Base-by-base conservation (phyloP, 2,329 filamentous ascomycete genomes). In the Cladosporium sp. region DNA sequence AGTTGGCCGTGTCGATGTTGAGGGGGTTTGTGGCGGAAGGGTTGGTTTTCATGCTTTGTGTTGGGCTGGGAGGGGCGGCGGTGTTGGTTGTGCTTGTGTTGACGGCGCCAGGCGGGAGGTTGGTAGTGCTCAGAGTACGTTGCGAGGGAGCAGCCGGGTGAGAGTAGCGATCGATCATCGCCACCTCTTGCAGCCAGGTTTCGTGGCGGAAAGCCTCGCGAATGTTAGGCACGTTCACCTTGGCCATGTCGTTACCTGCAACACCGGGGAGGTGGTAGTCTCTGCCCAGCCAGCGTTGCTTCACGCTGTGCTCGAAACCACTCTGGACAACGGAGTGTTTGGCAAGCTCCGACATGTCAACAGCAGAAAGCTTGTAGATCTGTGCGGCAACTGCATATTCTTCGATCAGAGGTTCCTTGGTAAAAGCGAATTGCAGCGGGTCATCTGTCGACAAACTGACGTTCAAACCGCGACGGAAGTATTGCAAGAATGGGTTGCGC, bases 331-430 rank as follows among this genome's bases (percentile, higher is more conserved):
- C 93, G 8, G 89, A 96, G 67, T 97, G 92, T 71, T 96, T 96
- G 19, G 93, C 93, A 51, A 99, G 72, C 71, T 99, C 93, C 66
- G 93, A 97, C 93, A 99, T 99, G 64, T 99, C 93, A 3, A 97
- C 91, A 1, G 92, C 87, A 63, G 85, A 95, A 34, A 99, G 82
- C 72, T 97, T 97, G 74, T 97, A 99, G 53, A 99, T 99, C 70
- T 99, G 93, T 4, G 93, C 93, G 3, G 93, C 93, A 7, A 99
- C 93, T 0, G 92, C 91, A 64, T 99, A 99, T 66, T 99, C 93
- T 68, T 99, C 93, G 59, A 99, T 99, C 51, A 99, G 73, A 1
- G 93, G 93, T 69, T 99, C 93, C 64, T 97, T 99, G 5, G 93
- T 99, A 66, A 96, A 99, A 2, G 93, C 93, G 67, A 99, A 99